Base-by-base conservation (phyloP, 768 basidiomycete genomes). In the Boletus rubescentipes region DNA sequence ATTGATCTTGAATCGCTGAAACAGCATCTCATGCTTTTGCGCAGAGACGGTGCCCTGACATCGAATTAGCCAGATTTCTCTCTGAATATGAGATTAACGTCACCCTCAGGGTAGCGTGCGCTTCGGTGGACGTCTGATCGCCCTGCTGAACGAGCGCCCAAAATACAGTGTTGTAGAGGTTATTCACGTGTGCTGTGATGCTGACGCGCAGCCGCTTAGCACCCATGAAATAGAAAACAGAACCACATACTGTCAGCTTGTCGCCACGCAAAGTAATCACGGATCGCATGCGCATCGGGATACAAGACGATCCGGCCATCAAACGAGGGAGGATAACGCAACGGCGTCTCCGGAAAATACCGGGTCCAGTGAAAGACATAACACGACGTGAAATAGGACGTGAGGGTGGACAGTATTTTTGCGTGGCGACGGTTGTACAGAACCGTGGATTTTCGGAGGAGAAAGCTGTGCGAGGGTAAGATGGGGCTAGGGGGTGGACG, bases 221-320 rank as follows among this genome's bases (percentile, higher is more conserved):
- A n/a, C n/a, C n/a, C n/a, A n/a, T n/a, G n/a, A n/a, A n/a, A n/a
- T n/a, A n/a, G n/a, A n/a, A n/a, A n/a, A n/a, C n/a, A n/a, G 11
- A 12, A 41, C 11, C 5, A 73, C 92, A 55, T 64, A 96, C 96
- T 96, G 67, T 98, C 96, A 0, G 88, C 90, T 69, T 98, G 97
- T 54, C 97, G 75, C 97, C 97, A 99, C 0, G 91, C 73, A 67
- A 98, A 95, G 67, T 99, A 99, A 69, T 99, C 97, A 9, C 86
- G 81, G 9, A 96, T 77, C 57, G 88, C 84, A 47, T 76, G 78
- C 32, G 77, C 77, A 1, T 77, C 75, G 0, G 96, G 93, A 71
- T 98, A 98, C 15, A 89, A 66, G 0, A 94, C 80, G 43, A 92
- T 84, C 44, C 96, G 78, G 1, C 92, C 93, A 67, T 99, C 97